A percentile compares a stretch with the other conserved stretches of the same genome.
Evolutionary conservation across 2,329 filamentous ascomycete genomes (phyloP).

Genomic region (Sarocladium kiliense): DNA sequence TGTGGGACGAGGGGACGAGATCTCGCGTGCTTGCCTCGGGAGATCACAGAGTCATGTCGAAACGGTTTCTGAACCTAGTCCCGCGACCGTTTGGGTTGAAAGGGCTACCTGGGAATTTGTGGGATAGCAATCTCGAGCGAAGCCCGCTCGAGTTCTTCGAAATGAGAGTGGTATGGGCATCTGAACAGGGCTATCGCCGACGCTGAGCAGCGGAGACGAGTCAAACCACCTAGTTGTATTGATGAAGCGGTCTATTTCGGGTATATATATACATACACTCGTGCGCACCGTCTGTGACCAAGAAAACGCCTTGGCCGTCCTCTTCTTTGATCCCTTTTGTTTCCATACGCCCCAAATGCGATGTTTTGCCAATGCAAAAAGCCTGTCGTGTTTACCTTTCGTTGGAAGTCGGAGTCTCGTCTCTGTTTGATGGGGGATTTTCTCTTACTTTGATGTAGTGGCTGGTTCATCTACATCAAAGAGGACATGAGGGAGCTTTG

Average conservation of each 20-base stretch:
- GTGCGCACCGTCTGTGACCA: not conserved
- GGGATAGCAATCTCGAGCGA: no score
- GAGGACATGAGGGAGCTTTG: constrained; percentile 75
- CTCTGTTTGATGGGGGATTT: not conserved
- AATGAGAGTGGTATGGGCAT: no score
- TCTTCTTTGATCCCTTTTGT: constrained; percentile 7
- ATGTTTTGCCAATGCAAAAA: constrained; percentile 6
- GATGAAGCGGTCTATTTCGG: not conserved
- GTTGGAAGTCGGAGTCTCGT: not conserved
- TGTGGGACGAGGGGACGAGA: no score
- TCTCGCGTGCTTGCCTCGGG: no score
- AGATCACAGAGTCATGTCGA: no score
- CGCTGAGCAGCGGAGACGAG: no score
- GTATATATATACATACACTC: constrained; percentile 1
- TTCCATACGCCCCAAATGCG: constrained; percentile 8
- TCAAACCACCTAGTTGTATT: not conserved
- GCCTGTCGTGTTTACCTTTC: not conserved
- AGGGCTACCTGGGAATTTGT: no score
- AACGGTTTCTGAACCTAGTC: no score
- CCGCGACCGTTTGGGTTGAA: no score
- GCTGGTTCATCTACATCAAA: constrained; percentile 53
- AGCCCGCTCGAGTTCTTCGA: no score
- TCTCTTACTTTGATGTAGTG: constrained; percentile 13
- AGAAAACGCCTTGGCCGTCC: not conserved
- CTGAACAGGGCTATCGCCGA: no score